A percentile compares a stretch with the other conserved stretches of the same genome.
Conservation (phyloP, 169 alveolate genomes). For the Plasmodium ovale region DNA sequence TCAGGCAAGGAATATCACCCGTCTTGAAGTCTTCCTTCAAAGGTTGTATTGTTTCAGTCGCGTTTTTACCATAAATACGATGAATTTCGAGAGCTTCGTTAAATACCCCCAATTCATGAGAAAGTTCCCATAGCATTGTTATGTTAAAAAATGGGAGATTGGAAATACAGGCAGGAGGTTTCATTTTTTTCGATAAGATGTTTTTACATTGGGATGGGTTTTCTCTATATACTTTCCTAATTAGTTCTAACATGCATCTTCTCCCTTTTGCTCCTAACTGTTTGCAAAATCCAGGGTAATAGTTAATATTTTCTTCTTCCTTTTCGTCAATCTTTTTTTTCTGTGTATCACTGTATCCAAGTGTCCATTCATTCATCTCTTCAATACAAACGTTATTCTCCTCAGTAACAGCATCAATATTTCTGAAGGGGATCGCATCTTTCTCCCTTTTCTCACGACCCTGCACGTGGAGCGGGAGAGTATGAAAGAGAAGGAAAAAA, state of each 20-base stretch:
- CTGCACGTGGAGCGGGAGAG: not conserved
- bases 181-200: slow-evolving; percentile 76
- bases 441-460: too few species aligned
- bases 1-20: too few species aligned
- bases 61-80: slow-evolving; percentile 8
- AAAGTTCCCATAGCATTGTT: slow-evolving; percentile 83
- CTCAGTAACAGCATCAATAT: too few species aligned
- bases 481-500: not conserved
- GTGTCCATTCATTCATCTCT: not conserved
- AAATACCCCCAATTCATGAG: slow-evolving; percentile 84
- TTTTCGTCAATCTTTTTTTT: not conserved
- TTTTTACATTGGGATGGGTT: slow-evolving; percentile 79
- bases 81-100: slow-evolving; percentile 81
- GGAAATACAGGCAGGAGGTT: slow-evolving; percentile 82
- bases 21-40: not conserved
- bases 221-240: slow-evolving; percentile 80
- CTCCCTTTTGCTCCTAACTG: slow-evolving; percentile 86
- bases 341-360: not conserved
- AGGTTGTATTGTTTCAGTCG: not conserved
- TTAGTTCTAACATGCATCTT: slow-evolving; percentile 81
- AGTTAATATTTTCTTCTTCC: not conserved
- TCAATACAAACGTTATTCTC: too few species aligned
- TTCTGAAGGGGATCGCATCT: too few species aligned
- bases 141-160: slow-evolving; percentile 83
- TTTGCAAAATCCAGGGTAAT: slow-evolving; percentile 81